A percentile compares a stretch with the other conserved stretches of the same genome.
Evolutionary conservation across 2,329 filamentous ascomycete species (phyloP).

Genomic region (Nakataea oryzae): DNA sequence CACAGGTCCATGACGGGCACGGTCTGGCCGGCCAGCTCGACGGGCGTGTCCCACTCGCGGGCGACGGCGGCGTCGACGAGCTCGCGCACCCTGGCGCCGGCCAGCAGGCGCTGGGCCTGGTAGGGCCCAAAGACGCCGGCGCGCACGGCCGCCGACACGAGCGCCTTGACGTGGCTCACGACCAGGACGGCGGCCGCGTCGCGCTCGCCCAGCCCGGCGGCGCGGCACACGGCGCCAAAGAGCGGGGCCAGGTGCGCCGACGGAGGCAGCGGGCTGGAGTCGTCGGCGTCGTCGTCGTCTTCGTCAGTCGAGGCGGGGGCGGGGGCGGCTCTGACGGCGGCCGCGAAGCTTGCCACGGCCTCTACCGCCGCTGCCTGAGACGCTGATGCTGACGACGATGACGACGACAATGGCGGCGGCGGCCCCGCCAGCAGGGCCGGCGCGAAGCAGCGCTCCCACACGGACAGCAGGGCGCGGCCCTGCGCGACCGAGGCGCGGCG

Average conservation of each 20-base stretch:
- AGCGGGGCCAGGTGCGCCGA: constrained; percentile 62
- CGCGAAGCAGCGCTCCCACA: constrained; percentile 66
- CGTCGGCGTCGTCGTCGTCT: constrained; percentile 6
- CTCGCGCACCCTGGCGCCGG: constrained; percentile 44
- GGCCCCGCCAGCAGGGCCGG: constrained; percentile 8
- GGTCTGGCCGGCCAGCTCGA: constrained; percentile 62
- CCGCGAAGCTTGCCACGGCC: constrained; percentile 9
- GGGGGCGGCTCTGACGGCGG: constrained; percentile 19
- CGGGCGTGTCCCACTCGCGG: constrained; percentile 44
- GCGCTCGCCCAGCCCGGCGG: constrained; percentile 48
- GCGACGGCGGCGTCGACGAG: constrained; percentile 48
- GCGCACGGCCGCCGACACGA: constrained; percentile 66
- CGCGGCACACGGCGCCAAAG: constrained; percentile 53
- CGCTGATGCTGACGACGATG: too few species aligned
- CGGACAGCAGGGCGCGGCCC: constrained; percentile 60
- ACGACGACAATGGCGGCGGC: too few species aligned
- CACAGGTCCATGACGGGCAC: constrained; percentile 74
- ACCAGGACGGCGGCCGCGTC: constrained; percentile 68
- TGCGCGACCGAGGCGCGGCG: constrained; percentile 66
- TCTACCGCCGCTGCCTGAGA: not conserved
- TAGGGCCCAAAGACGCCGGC: constrained; percentile 74
- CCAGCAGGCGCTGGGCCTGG: constrained; percentile 65
- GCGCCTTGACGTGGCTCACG: constrained; percentile 64
- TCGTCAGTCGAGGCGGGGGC: constrained; percentile 10
- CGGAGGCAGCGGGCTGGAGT: constrained; percentile 24